A percentile compares a stretch with the other conserved stretches of the same genome.
Evolutionary conservation across 352 stramenopile genomes (phyloP).

Genomic region (Pythium coloratum): DNA sequence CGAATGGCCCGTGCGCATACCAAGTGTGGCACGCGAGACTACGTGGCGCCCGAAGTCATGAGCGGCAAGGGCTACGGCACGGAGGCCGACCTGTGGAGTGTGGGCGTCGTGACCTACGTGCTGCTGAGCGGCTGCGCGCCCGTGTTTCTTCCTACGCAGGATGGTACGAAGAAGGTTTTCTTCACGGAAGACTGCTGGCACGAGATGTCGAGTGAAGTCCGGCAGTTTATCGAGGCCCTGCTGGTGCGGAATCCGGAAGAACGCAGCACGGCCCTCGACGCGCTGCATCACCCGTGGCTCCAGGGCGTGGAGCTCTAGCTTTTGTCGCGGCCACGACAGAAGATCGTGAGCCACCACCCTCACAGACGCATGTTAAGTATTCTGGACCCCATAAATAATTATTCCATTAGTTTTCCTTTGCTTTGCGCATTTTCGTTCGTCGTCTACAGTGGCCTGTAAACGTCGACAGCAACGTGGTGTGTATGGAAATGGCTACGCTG

Average conservation of each 20-base stretch:
- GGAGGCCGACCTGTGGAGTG: conserved; percentile 93
- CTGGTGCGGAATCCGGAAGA: conserved; percentile 79
- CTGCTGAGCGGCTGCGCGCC: conserved; percentile 81
- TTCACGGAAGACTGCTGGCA: conserved; percentile 76
- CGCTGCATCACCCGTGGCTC: conserved; percentile 77
- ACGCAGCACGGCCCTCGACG: conserved; percentile 63
- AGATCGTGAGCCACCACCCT: background rate
- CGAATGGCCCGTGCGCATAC: conserved; percentile 72
- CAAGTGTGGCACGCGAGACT: conserved; percentile 84
- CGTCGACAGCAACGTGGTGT: background rate
- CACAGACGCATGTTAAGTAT: background rate
- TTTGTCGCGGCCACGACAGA: background rate
- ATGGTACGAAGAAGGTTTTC: conserved; percentile 72
- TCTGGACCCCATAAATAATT: conserved; percentile 1
- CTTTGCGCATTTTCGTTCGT: background rate
- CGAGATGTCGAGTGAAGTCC: conserved; percentile 52
- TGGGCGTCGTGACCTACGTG: conserved; percentile 91
- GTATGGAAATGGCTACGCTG: background rate
- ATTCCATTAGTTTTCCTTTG: background rate
- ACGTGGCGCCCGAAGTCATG: conserved; percentile 85
- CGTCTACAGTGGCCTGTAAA: too few relatives aligned
- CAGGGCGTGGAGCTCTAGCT: conserved; percentile 11
- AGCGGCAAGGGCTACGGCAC: conserved; percentile 92
- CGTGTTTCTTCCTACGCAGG: conserved; percentile 59
- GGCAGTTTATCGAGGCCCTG: conserved; percentile 70